Evolutionary conservation across 108 stramenopile species (phyloP), one percentile per base, ranked within the genome.

Genomic region (Schizochytrium sp.): DNA sequence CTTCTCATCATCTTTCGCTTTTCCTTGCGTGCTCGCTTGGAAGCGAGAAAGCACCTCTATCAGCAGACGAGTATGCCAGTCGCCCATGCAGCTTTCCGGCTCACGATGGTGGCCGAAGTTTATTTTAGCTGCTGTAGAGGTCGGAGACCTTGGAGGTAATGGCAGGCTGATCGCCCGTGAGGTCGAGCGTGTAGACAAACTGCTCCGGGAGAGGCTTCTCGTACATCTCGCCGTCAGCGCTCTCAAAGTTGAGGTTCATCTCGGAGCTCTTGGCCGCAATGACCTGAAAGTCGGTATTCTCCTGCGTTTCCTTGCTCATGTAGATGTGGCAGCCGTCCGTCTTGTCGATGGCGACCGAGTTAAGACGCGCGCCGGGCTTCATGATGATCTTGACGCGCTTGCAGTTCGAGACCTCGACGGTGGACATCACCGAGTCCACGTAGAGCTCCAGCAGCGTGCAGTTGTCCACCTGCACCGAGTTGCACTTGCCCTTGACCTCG

Each of bases 141-240:
- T 83, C 76, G n/a, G 76, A 83, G 10, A 83, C 76, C 19, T 12
- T 6, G 23, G 76, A 47, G 10, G 51, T 19, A 23, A 83, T 53
- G 43, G 44, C 48, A 2, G 76, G 48, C 76, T 83, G 18, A 6
- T 83, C 76, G 51, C 76, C 76, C 43, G 76, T 4, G 51, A 47
- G 76, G 51, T 83, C 76, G 51, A 83, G 45, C 76, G 44, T 83
- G 76, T 53, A 83, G 76, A 83, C 76, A 23, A 83, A 83, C 76
- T 83, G 76, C 76, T 83, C 76, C n/a, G 76, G 76, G 76, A 83
- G 45, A 6, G 76, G 76, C 76, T 83, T 83, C 76, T 83, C 76
- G 45, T 53, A n/a, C 45, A 53, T 83, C 76, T 83, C 76, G 76
- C 76, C 76, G 51, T 83, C 76, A 12, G 45, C 76, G 51, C 76